Base-by-base conservation (phyloP, 331 rosid species). In the Ulmus americana region DNA sequence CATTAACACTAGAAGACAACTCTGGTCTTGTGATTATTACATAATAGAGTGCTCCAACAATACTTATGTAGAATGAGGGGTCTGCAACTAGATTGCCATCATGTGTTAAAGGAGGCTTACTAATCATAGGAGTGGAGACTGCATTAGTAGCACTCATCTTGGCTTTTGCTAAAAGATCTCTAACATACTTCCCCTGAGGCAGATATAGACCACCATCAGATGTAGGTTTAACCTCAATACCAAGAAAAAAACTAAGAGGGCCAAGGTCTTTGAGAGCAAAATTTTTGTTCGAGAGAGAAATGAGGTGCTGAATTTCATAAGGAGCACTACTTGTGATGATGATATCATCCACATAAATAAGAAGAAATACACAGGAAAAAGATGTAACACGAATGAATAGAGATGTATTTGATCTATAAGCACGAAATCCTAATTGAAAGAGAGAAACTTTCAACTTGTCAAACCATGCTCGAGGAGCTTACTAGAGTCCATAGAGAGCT, bases 391-490 rank as follows among this genome's bases (percentile, higher is more conserved):
- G 2, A 13, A 15, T 35, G 2, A 68, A 68, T 0, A 16, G 1
- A 6, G 73, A 20, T 1, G 5, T 1, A 6, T 68, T 16, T 3
- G 65, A 4, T 3, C 8, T 28, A 4, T 42, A 10, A 3, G 12
- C 5, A 0, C 0, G 0, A n/a, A 68, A 68, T 0, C 49, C n/a
- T 0, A 6, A 0, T 1, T 1, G 8, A 0, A n/a, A 0, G 0
- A 39, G 11, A 0, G 22, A 39, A 1, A 3, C 1, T 1, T 6
- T 43, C 0, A 68, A 15, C 5, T 7, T 68, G 6, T 39, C 64
- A 46, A 57, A 57, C 58, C 13, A 68, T 1, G n/a, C 65, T 5
- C 49, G 0, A 2, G 40, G 65, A 0, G 49, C 65, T 8, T 57
- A 16, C 5, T 58, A 35, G 0, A 68, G 8, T 0, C 65, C 49